Conservation (phyloP, 1,139 yeast species). For the Scheffersomyces lignicola region DNA sequence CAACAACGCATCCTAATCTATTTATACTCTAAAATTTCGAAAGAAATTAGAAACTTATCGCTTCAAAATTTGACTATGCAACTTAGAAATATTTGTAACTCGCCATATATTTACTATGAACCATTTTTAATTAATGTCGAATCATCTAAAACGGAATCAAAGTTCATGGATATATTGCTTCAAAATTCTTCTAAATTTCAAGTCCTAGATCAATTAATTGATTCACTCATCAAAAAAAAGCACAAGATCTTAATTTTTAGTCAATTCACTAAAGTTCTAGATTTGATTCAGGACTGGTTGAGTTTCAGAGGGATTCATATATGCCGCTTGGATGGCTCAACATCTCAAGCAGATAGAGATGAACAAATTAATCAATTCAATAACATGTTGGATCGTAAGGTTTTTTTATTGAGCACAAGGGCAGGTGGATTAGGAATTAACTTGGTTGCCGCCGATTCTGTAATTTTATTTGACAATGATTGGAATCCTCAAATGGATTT, state of each 20-base stretch:
- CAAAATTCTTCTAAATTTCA: slow-evolving; percentile 70
- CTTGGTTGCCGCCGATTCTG: slow-evolving; percentile 84
- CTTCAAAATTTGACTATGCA: slow-evolving; percentile 78
- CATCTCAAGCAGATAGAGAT: slow-evolving; percentile 65
- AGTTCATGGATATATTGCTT: slow-evolving; percentile 34
- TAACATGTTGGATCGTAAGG: slow-evolving; percentile 26
- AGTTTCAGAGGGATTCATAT: slow-evolving; percentile 34
- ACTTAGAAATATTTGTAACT: slow-evolving; percentile 76
- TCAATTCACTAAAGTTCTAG: slow-evolving; percentile 80
- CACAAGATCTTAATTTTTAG: slow-evolving; percentile 81
- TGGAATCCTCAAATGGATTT: slow-evolving; percentile 98
- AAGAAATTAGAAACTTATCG: slow-evolving; percentile 24
- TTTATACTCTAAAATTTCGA: slow-evolving; percentile 17
- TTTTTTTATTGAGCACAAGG: slow-evolving; percentile 81
- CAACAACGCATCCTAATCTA: slow-evolving; percentile 18
- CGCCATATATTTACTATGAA: slow-evolving; percentile 79
- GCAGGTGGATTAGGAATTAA: slow-evolving; percentile 96
- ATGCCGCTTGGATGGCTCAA: slow-evolving; percentile 78
- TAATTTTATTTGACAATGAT: slow-evolving; percentile 85
- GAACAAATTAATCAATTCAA: slow-evolving; percentile 59
- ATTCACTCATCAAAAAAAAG: slow-evolving; percentile 41
- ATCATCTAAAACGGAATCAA: slow-evolving; percentile 11
- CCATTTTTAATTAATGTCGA: slow-evolving; percentile 56
- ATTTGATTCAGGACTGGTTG: slow-evolving; percentile 71
- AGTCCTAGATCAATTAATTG: slow-evolving; percentile 62